A percentile compares a stretch with the other conserved stretches of the same genome.
phyloP scores from a whole-genome alignment of 257 asterid genomes.

The Solanum tarijense region DNA sequence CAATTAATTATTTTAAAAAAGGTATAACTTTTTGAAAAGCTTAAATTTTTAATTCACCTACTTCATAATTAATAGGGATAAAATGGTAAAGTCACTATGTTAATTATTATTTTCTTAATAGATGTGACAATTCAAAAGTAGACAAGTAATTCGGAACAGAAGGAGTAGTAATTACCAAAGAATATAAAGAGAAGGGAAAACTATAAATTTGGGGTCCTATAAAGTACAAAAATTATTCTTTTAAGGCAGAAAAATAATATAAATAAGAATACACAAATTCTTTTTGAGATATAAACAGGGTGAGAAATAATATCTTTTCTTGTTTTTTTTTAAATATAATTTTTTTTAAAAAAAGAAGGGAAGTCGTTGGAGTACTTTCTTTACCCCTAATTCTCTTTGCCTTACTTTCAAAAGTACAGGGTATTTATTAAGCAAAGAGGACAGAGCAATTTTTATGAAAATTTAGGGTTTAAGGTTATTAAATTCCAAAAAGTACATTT shows the following conservation, averaged over 20 bases:
- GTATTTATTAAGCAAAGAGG: neutral
- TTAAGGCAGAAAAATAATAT: neutral
- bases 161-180: neutral
- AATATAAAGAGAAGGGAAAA: neutral
- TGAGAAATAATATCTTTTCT: too few relatives aligned
- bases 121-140: accelerated
- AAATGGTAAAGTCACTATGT: too few relatives aligned
- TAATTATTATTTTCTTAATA: too few relatives aligned
- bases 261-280: neutral
- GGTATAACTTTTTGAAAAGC: too few relatives aligned
- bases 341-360: neutral
- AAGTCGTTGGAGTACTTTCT: neutral
- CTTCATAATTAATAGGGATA: too few relatives aligned
- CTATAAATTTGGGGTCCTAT: neutral
- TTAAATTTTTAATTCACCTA: too few relatives aligned
- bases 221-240: neutral
- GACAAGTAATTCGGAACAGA: too few relatives aligned
- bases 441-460: neutral
- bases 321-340: too few relatives aligned
- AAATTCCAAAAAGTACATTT: neutral
- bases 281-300: neutral
- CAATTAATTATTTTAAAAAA: too few relatives aligned
- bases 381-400: neutral
- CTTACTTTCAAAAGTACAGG: neutral
- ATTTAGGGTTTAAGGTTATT: neutral